A percentile compares a stretch with the other conserved stretches of the same genome.
Conservation (phyloP, 495 filamentous ascomycete genomes). For the Penicillium tannophilum region DNA sequence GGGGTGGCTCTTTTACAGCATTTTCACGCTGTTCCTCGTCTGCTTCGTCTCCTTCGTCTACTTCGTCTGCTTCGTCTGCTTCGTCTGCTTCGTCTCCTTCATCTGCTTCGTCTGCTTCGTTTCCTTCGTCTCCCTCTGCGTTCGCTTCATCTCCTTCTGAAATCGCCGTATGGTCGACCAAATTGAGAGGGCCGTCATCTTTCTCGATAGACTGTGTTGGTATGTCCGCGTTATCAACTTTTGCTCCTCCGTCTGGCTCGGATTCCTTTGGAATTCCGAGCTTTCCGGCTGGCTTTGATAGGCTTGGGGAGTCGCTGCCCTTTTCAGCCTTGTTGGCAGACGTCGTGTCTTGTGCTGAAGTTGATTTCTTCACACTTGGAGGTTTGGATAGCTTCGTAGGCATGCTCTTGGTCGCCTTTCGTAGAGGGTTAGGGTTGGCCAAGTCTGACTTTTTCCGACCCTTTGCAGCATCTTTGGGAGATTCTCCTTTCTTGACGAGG, state of each 20-base stretch:
- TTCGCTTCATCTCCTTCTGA: neutral
- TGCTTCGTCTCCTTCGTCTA: neutral
- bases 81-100: too few species aligned
- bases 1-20: neutral
- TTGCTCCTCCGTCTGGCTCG: neutral
- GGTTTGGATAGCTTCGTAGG: neutral
- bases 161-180: neutral
- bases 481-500: neutral
- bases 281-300: neutral
- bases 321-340: neutral
- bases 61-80: too few species aligned
- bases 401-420: neutral
- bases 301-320: neutral
- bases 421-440: neutral
- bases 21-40: neutral
- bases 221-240: neutral
- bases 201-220: neutral
- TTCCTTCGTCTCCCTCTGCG: too few species aligned
- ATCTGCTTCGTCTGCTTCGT: too few species aligned
- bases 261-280: neutral
- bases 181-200: neutral
- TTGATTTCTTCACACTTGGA: neutral
- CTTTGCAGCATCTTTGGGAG: neutral
- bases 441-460: neutral
- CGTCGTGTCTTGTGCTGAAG: too few species aligned